Percentiles rank a stretch among this genome's conserved stretches.
Evolutionary conservation across 169 alveolate species (phyloP).

Genomic region (Cryptosporidium bovis): DNA sequence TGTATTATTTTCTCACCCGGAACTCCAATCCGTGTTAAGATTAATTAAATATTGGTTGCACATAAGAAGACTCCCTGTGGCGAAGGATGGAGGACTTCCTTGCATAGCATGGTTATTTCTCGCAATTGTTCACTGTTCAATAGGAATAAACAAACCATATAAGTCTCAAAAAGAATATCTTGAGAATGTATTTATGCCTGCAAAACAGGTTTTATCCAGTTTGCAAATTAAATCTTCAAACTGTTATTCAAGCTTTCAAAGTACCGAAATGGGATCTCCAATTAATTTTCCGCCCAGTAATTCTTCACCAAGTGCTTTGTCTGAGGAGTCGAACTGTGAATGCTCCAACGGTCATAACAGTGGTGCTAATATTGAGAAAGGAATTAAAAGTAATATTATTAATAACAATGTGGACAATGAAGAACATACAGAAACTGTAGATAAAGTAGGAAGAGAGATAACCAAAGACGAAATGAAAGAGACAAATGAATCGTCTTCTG

Average conservation of each 20-base stretch:
- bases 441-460: no score
- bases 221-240: constrained; percentile 52
- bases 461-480: no score
- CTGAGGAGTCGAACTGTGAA: background rate
- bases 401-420: no score
- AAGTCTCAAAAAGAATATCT: constrained; percentile 45
- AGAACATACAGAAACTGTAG: no score
- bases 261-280: constrained; percentile 66
- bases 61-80: constrained; percentile 86
- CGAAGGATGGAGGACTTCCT: constrained; percentile 92
- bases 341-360: background rate
- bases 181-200: constrained; percentile 62
- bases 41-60: constrained; percentile 86
- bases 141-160: constrained; percentile 7
- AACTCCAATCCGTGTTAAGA: constrained; percentile 86
- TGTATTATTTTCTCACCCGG: constrained; percentile 83
- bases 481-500: no score
- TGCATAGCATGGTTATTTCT: constrained; percentile 90
- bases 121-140: constrained; percentile 75
- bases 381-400: no score
- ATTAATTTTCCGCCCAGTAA: constrained; percentile 10
- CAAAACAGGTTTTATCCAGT: constrained; percentile 36
- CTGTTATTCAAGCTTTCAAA: constrained; percentile 23
- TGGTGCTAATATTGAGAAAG: no score
- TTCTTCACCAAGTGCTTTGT: background rate